Evolutionary conservation across 2,329 filamentous ascomycete species (phyloP).

Genomic region (Ophiostoma angusticollis): DNA sequence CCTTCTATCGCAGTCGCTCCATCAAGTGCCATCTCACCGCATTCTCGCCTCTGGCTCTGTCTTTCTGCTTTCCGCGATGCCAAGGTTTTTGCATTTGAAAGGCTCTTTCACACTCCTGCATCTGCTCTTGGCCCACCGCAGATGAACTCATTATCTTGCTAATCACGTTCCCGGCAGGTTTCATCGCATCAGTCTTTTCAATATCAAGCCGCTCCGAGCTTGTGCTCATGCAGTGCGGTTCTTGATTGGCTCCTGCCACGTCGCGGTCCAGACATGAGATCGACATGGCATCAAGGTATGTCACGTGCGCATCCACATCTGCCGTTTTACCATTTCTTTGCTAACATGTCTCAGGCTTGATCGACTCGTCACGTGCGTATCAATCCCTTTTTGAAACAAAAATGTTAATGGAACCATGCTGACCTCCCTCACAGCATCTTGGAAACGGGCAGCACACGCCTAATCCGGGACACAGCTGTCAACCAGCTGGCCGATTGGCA

Average conservation of each 20-base stretch:
- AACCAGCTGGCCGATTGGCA: slow-evolving; percentile 96
- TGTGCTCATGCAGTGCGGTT: slow-evolving; percentile 5
- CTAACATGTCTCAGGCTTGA: slow-evolving; percentile 51
- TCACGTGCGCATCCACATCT: slow-evolving; percentile 3
- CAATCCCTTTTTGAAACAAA: not conserved
- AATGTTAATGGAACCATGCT: no score
- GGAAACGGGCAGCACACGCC: slow-evolving; percentile 89
- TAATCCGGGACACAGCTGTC: slow-evolving; percentile 94
- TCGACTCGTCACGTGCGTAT: slow-evolving; percentile 72
- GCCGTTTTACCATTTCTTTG: not conserved
- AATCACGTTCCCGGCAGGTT: not conserved
- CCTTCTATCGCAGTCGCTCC: no score
- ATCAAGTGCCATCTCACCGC: no score
- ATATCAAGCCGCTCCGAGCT: not conserved
- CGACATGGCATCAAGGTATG: slow-evolving; percentile 44
- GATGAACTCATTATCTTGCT: no score
- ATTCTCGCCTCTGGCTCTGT: no score
- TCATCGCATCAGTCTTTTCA: not conserved
- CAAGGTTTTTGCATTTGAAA: no score
- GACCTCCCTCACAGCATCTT: slow-evolving; percentile 51
- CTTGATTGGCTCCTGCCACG: slow-evolving; percentile 10
- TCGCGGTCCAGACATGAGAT: slow-evolving; percentile 20
- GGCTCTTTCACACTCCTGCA: no score
- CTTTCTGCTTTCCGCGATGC: no score
- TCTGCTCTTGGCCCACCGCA: no score